Conservation (phyloP, 164 flowering plant species). For the Macadamia integrifolia region DNA sequence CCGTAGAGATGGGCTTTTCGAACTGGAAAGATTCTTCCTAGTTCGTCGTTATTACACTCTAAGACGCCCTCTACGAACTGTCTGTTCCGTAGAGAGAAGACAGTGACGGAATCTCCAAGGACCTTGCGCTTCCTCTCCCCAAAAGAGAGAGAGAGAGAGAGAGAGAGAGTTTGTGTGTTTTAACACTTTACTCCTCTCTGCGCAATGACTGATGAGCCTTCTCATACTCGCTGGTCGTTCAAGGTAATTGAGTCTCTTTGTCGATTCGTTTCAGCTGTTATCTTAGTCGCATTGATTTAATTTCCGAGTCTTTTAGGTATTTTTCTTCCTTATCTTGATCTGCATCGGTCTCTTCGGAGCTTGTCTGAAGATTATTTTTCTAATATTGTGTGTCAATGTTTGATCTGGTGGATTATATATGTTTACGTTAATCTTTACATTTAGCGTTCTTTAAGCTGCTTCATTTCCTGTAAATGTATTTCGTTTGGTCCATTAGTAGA, state of each 20-base stretch:
- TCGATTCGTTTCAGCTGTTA: background rate
- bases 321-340: background rate
- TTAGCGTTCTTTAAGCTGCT: background rate
- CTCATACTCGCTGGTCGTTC: conserved; percentile 77
- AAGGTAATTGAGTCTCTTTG: conserved; percentile 32
- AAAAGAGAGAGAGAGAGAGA: background rate
- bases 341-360: background rate
- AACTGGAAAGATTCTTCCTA: too few relatives aligned
- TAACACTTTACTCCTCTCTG: conserved; percentile 4
- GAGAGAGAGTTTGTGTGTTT: background rate
- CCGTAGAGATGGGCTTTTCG: too few relatives aligned
- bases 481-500: background rate
- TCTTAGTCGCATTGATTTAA: too few relatives aligned
- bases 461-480: background rate
- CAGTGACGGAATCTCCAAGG: too few relatives aligned
- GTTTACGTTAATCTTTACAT: background rate
- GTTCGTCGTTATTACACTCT: too few relatives aligned
- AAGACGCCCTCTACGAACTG: too few relatives aligned
- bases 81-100: too few relatives aligned
- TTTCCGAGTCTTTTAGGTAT: too few relatives aligned
- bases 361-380: background rate
- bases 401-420: background rate
- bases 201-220: conserved; percentile 59
- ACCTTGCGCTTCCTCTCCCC: too few relatives aligned
- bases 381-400: too few relatives aligned